Conservation (phyloP, 192 early-diverging fungal species). For the Coemansia sp. region DNA sequence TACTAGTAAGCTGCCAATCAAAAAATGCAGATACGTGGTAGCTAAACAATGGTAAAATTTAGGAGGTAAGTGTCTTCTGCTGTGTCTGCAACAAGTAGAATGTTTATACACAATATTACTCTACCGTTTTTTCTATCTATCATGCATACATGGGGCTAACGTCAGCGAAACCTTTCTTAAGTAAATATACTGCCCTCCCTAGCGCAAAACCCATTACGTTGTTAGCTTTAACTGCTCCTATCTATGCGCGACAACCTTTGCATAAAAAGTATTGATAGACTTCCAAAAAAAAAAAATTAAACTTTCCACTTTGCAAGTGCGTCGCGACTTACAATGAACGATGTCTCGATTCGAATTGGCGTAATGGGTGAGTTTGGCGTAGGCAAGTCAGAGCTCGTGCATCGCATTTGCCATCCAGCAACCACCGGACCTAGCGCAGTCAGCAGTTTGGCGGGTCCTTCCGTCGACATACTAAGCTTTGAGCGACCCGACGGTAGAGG, state of each 20-base stretch:
- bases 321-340: slow-evolving; percentile 28
- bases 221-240: background rate
- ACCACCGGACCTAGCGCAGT: background rate
- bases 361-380: slow-evolving; percentile 38
- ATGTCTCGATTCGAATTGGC: slow-evolving; percentile 38
- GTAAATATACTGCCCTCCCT: too few species aligned
- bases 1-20: too few species aligned
- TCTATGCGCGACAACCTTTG: background rate
- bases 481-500: slow-evolving; percentile 9
- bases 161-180: too few species aligned
- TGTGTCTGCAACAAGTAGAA: too few species aligned
- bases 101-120: too few species aligned
- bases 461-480: slow-evolving; percentile 27
- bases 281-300: too few species aligned
- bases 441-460: slow-evolving; percentile 14
- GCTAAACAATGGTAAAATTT: too few species aligned
- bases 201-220: background rate
- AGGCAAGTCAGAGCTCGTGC: slow-evolving; percentile 45
- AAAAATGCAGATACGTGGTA: too few species aligned
- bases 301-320: background rate
- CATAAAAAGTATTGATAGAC: background rate
- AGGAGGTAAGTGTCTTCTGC: too few species aligned
- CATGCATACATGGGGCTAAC: too few species aligned
- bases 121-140: too few species aligned
- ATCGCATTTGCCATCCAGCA: slow-evolving; percentile 33